Base-by-base conservation (phyloP, 768 basidiomycete species). In the Lanmaoa pseudosensibilis region DNA sequence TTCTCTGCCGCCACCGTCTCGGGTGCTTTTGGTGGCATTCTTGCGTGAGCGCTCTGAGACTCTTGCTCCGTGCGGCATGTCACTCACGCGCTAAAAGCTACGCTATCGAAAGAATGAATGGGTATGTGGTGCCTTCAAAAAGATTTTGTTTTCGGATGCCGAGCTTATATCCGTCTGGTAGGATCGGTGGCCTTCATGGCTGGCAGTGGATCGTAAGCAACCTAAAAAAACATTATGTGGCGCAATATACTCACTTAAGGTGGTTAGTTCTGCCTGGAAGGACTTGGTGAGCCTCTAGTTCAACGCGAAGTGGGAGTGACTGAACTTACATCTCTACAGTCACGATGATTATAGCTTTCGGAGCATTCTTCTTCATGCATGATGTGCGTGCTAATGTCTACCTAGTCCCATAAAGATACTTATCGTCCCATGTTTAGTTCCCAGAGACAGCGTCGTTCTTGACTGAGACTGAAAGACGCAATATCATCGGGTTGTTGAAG, bases 1-100 rank as follows among this genome's bases (percentile, higher is more conserved):
- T 85, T 84, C 68, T 80, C 80, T 18, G 83, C 84, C 33, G 83
- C 84, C 12, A 84, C 83, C 0, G 62, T 82, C 36, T 78, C 83
- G 18, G 84, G 78, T 48, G 70, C 73, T 58, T 83, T 74, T 67
- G 80, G 82, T 47, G 82, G 83, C 36, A 63, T 83, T 41, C 73
- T 68, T 30, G 82, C 82, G 54, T 83, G 65, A 63, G 80, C 43
- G 4, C 12, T 12, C 10, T 48, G 41, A n/a, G n/a, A n/a, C n/a
- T 33, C 15, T 18, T 25, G 6, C 23, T 16, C 9, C 7, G 9
- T 39, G 7, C 5, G 33, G 30, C 2, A 25, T 6, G 5, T 23
- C 12, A 43, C 39, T 57, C 4, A 60, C 38, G n/a, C 8, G 18
- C 25, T 15, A 16, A 33, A 36, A 82, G 69, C 62, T 82, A 63